Evolutionary conservation across 257 asterid species (phyloP).

Genomic region (Mentha longifolia): DNA sequence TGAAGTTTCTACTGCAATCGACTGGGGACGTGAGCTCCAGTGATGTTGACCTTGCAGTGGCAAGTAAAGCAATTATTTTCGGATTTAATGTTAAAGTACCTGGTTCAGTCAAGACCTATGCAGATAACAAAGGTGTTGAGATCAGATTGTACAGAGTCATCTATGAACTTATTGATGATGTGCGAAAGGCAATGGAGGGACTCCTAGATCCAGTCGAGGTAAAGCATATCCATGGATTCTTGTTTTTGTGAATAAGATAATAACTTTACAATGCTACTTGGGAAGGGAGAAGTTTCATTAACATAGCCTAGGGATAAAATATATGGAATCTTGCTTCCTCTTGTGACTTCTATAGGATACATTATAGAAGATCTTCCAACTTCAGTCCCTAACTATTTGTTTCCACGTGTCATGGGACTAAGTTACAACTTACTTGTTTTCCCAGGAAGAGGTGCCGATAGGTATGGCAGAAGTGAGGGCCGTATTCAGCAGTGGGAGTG

Average conservation of each 20-base stretch:
- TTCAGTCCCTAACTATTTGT: constrained; percentile 6
- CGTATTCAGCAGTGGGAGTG: constrained; percentile 96
- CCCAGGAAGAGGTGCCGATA: constrained; percentile 85
- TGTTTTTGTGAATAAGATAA: constrained; percentile 11
- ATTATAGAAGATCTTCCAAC: constrained; percentile 2
- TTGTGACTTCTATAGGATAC: constrained; percentile 15
- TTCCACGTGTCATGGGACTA: not conserved
- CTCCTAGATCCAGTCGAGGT: constrained; percentile 94
- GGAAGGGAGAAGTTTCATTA: not conserved
- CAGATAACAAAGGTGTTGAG: constrained; percentile 76
- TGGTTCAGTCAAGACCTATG: constrained; percentile 83
- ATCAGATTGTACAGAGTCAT: constrained; percentile 81
- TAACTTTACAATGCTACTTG: not conserved
- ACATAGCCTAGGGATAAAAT: constrained; percentile 3
- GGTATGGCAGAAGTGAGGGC: constrained; percentile 95
- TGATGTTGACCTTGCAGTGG: constrained; percentile 95
- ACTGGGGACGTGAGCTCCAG: constrained; percentile 89
- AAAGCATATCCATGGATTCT: constrained; percentile 26
- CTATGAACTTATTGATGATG: constrained; percentile 94
- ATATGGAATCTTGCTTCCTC: not conserved
- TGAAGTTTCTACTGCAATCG: constrained; percentile 91
- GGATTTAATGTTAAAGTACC: constrained; percentile 87
- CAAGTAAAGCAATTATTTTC: constrained; percentile 83
- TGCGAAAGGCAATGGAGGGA: constrained; percentile 96
- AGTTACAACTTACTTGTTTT: constrained; percentile 6